These are phyloP conservation scores for Keqinozyma sinolaborantium DNA, from an alignment of 1,139 yeast species.

Conservation along the genomic window DNA sequence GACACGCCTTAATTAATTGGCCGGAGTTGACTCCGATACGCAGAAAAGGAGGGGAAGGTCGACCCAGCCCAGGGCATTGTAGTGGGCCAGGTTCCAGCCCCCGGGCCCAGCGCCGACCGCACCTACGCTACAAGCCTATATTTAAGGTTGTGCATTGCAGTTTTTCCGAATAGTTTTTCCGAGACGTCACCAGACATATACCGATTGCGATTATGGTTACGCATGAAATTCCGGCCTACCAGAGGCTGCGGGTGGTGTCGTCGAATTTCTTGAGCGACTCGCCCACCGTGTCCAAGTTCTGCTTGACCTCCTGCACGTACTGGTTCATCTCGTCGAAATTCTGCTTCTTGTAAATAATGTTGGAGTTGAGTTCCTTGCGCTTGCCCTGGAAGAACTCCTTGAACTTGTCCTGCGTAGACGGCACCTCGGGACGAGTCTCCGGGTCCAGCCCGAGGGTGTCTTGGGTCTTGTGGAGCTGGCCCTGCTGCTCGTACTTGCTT, in stretches of 20 bases:
- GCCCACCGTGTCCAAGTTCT: slow-evolving; percentile 30
- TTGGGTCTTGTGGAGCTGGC: neutral
- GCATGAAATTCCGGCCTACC: slow-evolving; percentile 15
- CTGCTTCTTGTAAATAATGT: slow-evolving; percentile 21
- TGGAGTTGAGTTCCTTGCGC: slow-evolving; percentile 7
- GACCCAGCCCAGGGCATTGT: neutral
- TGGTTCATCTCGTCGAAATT: slow-evolving; percentile 37
- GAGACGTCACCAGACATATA: neutral
- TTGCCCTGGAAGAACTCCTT: slow-evolving; percentile 19
- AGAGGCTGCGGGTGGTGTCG: slow-evolving; percentile 32
- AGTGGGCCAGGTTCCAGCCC: too few relatives aligned
- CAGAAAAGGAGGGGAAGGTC: neutral
- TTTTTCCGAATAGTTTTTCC: neutral
- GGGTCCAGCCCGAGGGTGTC: slow-evolving; percentile 2
- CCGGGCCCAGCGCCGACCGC: too few relatives aligned
- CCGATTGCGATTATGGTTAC: neutral
- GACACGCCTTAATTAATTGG: too few relatives aligned
- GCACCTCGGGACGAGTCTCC: slow-evolving; percentile 2
- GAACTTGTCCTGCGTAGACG: slow-evolving; percentile 11
- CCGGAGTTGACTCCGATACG: neutral
- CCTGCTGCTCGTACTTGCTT: slow-evolving; percentile 1
- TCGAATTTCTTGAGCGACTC: slow-evolving; percentile 42
- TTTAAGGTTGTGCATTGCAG: too few relatives aligned
- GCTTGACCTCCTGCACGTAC: slow-evolving; percentile 34
- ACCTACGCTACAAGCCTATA: too few relatives aligned